Percentiles rank a stretch among this genome's conserved stretches.
phyloP scores from a whole-genome alignment of 768 basidiomycete species.

The Tricholoma furcatifolium region DNA sequence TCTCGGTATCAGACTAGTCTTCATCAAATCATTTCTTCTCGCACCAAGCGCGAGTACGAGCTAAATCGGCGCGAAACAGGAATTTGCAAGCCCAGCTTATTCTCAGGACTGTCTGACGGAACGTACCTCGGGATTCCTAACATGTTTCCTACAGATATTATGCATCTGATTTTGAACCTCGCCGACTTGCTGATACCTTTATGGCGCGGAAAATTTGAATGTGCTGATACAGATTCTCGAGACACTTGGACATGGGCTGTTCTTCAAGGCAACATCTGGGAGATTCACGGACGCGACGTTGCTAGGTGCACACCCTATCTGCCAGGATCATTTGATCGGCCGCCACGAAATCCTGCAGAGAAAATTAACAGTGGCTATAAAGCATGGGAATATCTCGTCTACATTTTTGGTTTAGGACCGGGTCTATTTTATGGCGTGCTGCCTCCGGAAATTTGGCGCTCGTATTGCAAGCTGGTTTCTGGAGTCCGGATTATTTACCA shows the following conservation, averaged over 20 bases:
- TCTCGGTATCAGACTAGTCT: not conserved
- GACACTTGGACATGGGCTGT: slow-evolving; percentile 31
- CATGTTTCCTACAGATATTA: slow-evolving; percentile 33
- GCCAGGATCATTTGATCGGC: too few species aligned
- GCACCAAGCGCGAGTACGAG: not conserved
- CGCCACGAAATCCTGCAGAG: too few species aligned
- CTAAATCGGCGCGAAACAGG: slow-evolving; percentile 25
- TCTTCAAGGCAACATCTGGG: slow-evolving; percentile 17
- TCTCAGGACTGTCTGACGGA: slow-evolving; percentile 23
- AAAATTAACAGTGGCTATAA: too few species aligned
- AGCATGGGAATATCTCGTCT: not conserved
- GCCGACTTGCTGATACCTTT: slow-evolving; percentile 33
- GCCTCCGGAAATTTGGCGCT: not conserved
- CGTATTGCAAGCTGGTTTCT: not conserved
- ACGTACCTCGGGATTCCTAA: slow-evolving; percentile 25
- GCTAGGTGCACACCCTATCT: too few species aligned
- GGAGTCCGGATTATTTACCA: not conserved
- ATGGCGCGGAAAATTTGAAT: slow-evolving; percentile 29
- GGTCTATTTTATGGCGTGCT: not conserved
- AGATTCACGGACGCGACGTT: too few species aligned
- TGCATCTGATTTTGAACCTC: slow-evolving; percentile 41
- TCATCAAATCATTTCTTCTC: not conserved
- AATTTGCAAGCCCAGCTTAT: slow-evolving; percentile 34
- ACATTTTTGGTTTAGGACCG: not conserved
- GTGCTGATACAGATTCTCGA: slow-evolving; percentile 14